Conservation (phyloP, 805 yeast species). For the Sungouiella thailandica region DNA sequence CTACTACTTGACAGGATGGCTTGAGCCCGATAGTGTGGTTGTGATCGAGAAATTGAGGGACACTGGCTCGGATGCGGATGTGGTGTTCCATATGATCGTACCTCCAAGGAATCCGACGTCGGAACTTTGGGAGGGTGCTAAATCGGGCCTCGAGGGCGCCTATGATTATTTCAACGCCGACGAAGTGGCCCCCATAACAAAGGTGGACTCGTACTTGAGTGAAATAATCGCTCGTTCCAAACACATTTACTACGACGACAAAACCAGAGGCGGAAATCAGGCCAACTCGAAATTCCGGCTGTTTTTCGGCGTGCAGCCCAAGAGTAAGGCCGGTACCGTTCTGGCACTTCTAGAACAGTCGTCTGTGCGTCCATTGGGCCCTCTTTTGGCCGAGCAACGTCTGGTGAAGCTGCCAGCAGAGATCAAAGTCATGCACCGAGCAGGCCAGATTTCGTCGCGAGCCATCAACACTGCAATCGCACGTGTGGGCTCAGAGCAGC, state of each 20-base stretch:
- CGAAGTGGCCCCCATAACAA: constrained; percentile 49
- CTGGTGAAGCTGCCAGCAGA: constrained; percentile 74
- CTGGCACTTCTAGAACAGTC: constrained; percentile 24
- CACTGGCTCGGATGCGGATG: constrained; percentile 42
- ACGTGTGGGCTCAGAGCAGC: constrained; percentile 35
- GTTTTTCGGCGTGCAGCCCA: constrained; percentile 15
- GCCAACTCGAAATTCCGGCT: constrained; percentile 7
- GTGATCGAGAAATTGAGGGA: constrained; percentile 58
- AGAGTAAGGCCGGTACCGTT: constrained; percentile 11
- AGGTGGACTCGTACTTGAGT: constrained; percentile 39
- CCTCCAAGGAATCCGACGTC: constrained; percentile 72
- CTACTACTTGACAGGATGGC: constrained; percentile 85
- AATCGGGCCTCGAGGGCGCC: constrained; percentile 84
- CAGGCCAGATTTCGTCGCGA: constrained; percentile 76
- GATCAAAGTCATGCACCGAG: constrained; percentile 70
- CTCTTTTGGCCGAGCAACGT: constrained; percentile 47
- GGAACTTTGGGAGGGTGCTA: constrained; percentile 94
- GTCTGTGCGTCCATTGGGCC: constrained; percentile 38
- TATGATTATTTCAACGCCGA: constrained; percentile 85
- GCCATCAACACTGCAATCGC: constrained; percentile 84
- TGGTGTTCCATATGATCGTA: constrained; percentile 72
- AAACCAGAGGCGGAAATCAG: constrained; percentile 5
- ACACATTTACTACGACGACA: constrained; percentile 53
- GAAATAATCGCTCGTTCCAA: constrained; percentile 45
- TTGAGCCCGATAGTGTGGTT: constrained; percentile 78